Percentiles rank a stretch among this genome's conserved stretches.
phyloP scores from a whole-genome alignment of 2,329 filamentous ascomycete species.

The Xylaria sp. region DNA sequence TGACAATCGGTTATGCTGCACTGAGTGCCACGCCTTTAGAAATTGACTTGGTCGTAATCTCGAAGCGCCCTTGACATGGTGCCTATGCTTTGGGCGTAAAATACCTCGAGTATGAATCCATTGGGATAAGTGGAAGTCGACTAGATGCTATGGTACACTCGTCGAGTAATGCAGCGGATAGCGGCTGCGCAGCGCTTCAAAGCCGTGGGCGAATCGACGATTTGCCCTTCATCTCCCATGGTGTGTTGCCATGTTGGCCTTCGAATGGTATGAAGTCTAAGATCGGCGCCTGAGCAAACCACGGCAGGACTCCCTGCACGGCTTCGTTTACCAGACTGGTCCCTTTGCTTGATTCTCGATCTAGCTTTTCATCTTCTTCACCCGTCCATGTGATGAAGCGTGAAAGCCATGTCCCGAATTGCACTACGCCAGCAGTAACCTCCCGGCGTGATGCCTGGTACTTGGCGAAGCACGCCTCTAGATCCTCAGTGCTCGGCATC shows the following conservation, averaged over 20 bases:
- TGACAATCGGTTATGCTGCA: no score
- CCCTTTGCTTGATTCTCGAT: neutral
- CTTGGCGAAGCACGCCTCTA: conserved; percentile 25
- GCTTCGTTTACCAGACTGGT: neutral
- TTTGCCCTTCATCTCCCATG: conserved; percentile 20
- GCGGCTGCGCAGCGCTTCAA: neutral
- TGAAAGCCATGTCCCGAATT: neutral
- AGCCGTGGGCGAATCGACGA: neutral
- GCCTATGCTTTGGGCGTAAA: no score
- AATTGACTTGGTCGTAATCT: no score
- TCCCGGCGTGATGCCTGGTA: conserved; percentile 24
- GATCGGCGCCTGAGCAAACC: conserved; percentile 16
- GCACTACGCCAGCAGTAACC: neutral
- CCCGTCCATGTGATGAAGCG: conserved; percentile 16
- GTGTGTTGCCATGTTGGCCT: conserved; percentile 17
- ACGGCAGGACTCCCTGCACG: neutral
- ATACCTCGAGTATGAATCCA: no score
- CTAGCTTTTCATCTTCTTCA: neutral
- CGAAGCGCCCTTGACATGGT: no score
- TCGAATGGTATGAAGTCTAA: conserved; percentile 33
- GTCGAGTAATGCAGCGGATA: neutral
- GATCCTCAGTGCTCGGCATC: conserved; percentile 5
- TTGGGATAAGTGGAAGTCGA: no score
- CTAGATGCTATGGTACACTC: neutral
- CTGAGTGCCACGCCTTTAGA: no score